phyloP scores from a whole-genome alignment of 1,284 basidiomycete genomes.

The Phenoliferia sp. region DNA sequence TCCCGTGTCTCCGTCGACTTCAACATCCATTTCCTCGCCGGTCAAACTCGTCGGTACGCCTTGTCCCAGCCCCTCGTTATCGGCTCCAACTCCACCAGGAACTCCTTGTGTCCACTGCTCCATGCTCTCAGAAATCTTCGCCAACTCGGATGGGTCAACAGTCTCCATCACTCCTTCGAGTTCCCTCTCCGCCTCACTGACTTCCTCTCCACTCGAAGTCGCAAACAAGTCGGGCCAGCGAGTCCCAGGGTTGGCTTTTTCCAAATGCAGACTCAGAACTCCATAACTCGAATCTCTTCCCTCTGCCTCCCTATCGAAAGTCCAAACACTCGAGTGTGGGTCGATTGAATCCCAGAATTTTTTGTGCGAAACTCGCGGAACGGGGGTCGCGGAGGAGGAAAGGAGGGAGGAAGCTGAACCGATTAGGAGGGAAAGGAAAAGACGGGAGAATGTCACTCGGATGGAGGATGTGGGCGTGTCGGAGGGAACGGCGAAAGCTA shows the following conservation, averaged over 20 bases:
- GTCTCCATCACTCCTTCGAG: conserved; percentile 75
- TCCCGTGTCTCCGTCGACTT: conserved; percentile 57
- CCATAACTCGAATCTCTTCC: conserved; percentile 49
- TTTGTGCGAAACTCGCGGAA: conserved; percentile 60
- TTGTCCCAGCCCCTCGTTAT: conserved; percentile 55
- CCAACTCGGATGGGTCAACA: conserved; percentile 74
- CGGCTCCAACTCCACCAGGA: conserved; percentile 53
- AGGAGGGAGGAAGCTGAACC: conserved; percentile 40
- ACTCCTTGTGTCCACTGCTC: conserved; percentile 69
- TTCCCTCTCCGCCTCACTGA: conserved; percentile 9
- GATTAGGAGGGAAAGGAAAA: conserved; percentile 57
- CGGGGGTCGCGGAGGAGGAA: conserved; percentile 13
- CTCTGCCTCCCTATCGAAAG: conserved; percentile 71
- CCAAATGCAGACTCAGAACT: conserved; percentile 72
- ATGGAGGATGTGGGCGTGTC: conserved; percentile 61
- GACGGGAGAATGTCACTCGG: conserved; percentile 59
- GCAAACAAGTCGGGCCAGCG: conserved; percentile 80
- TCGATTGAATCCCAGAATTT: conserved; percentile 71
- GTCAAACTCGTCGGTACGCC: conserved; percentile 65
- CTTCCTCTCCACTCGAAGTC: conserved; percentile 37
- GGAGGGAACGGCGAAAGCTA: conserved; percentile 74
- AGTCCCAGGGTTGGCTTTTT: conserved; percentile 71
- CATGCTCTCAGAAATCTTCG: conserved; percentile 67
- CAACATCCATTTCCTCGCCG: conserved; percentile 76
- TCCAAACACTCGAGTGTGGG: conserved; percentile 72